Evolutionary conservation across 352 stramenopile species (phyloP).

Genomic region (Pythium aristosporum): DNA sequence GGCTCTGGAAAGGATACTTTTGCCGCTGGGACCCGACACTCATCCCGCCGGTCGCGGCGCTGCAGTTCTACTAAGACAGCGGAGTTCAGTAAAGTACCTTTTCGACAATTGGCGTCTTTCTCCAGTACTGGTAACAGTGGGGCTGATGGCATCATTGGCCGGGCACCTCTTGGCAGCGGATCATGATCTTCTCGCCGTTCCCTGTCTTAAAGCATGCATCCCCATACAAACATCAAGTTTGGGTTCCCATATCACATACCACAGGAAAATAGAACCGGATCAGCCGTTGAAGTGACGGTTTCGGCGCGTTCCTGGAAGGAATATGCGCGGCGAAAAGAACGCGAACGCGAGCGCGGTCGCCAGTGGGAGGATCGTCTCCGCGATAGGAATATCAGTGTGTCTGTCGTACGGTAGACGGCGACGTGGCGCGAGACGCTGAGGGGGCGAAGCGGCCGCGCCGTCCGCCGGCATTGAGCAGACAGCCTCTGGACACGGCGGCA

Average conservation of each 20-base stretch:
- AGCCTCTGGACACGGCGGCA: not conserved
- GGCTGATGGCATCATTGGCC: not conserved
- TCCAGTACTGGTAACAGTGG: too few relatives aligned
- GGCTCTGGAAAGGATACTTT: slow-evolving; percentile 86
- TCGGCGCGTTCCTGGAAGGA: slow-evolving; percentile 13
- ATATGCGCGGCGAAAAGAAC: not conserved
- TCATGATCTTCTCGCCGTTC: not conserved
- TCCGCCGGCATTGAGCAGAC: not conserved
- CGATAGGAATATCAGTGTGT: too few relatives aligned
- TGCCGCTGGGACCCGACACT: slow-evolving; percentile 81
- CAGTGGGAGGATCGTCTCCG: not conserved
- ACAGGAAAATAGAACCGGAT: not conserved
- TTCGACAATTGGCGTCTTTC: not conserved
- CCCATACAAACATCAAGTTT: slow-evolving; percentile 7
- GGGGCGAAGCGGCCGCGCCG: not conserved
- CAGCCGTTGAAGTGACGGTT: not conserved
- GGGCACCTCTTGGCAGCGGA: too few relatives aligned
- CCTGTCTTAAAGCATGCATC: slow-evolving; percentile 2
- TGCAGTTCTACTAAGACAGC: slow-evolving; percentile 64
- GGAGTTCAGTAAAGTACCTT: not conserved
- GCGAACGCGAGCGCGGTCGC: slow-evolving; percentile 1
- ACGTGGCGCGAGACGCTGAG: not conserved
- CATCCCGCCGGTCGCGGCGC: slow-evolving; percentile 60
- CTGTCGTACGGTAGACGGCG: too few relatives aligned
- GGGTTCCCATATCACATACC: not conserved